Base-by-base conservation (phyloP, 305 asterid species). In the Rubia peregrina region DNA sequence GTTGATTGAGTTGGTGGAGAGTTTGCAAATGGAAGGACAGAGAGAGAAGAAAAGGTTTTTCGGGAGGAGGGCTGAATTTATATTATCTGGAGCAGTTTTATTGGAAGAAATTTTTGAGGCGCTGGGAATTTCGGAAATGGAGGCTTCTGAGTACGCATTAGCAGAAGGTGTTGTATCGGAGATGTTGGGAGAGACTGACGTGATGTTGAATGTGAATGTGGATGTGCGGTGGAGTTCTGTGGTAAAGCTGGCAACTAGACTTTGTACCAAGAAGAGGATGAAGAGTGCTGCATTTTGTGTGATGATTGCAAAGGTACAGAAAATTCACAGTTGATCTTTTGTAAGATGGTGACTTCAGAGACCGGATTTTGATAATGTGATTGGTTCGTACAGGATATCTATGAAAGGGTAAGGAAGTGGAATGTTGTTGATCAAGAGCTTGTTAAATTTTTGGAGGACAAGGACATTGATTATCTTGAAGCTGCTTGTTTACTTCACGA, bases 401-500 rank as follows among this genome's bases (percentile, higher is more conserved):
- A 82, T 80, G 84, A 83, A 77, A 92, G 94, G 69, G 71, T 87
- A 79, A 81, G 81, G 76, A 86, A 82, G 70, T 57, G 46, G 80
- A 67, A 74, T 69, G 86, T 68, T 67, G 73, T 48, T 67, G 69
- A 77, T 70, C 76, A 67, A 70, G 78, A 72, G 69, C 74, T 75
- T 71, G 70, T 72, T 12, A 78, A 68, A 38, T 57, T 73, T 38
- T 76, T 86, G 80, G 86, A 86, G 80, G 87, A 80, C 22, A 81
- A 68, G 79, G 87, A 87, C 76, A 85, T 90, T 77, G 97, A 90
- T 79, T 89, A 79, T 84, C 90, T 90, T 44, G 86, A 85, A 74
- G 96, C 96, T 79, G 97, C 96, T 86, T 62, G 92, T 83, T 86
- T 89, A 81, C 96, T 90, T 69, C 92, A 90, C 74, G 85, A 82